These are phyloP conservation scores for Funneliformis caledonium DNA, from an alignment of 371 early-diverging fungal genomes.

Conservation along the genomic window DNA sequence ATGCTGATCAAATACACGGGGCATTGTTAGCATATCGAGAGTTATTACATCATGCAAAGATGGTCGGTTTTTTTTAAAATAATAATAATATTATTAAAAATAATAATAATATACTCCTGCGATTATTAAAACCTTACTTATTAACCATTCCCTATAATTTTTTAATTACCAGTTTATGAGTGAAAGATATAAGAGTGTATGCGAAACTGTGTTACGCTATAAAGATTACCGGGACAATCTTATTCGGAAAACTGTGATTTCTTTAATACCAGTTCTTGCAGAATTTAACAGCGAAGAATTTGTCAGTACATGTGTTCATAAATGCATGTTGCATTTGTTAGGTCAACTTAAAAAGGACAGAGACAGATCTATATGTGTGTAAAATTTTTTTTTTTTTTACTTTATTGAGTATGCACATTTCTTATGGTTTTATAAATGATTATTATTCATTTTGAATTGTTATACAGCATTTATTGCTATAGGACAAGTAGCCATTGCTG, in stretches of 20 bases:
- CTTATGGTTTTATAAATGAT: background rate
- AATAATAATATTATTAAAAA: background rate
- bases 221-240: constrained; percentile 84
- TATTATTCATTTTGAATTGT: background rate
- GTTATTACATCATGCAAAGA: constrained; percentile 81
- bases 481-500: constrained; percentile 85
- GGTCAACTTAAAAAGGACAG: constrained; percentile 76
- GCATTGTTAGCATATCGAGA: constrained; percentile 83
- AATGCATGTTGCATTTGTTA: constrained; percentile 79
- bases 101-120: background rate
- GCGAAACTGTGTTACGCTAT: constrained; percentile 76
- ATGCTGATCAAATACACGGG: constrained; percentile 88
- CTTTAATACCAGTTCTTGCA: constrained; percentile 84
- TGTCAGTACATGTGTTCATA: constrained; percentile 71
- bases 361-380: constrained; percentile 71
- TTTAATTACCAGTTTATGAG: constrained; percentile 75
- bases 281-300: constrained; percentile 81
- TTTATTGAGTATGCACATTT: background rate
- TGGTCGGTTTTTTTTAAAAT: constrained; percentile 54
- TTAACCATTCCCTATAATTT: background rate
- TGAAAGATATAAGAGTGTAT: constrained; percentile 75
- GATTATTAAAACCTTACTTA: background rate
- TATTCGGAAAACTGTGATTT: constrained; percentile 84
- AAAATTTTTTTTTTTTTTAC: background rate
- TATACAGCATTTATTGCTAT: constrained; percentile 81